Evolutionary conservation across 2,329 filamentous ascomycete genomes (phyloP).

Genomic region (Apiospora arundinis): DNA sequence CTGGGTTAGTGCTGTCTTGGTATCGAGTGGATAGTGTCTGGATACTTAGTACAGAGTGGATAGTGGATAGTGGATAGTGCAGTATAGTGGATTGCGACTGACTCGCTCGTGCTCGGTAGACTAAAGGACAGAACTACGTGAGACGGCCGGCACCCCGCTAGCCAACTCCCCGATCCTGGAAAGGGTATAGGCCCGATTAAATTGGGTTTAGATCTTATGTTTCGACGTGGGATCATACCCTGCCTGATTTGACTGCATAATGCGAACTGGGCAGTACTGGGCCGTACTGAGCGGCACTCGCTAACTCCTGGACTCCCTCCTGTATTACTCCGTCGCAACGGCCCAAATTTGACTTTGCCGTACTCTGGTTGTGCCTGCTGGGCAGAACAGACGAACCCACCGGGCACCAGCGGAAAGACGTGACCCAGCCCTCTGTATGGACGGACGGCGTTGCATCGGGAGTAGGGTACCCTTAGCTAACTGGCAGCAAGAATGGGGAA

Average conservation of each 20-base stretch:
- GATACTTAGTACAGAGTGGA: too few relatives aligned
- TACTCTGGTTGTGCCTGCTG: neutral
- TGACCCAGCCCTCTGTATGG: neutral
- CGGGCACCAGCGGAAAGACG: neutral
- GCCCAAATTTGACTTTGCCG: neutral
- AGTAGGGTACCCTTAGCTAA: neutral
- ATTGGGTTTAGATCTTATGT: neutral
- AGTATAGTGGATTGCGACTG: too few relatives aligned
- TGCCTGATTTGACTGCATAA: neutral
- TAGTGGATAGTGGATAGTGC: too few relatives aligned
- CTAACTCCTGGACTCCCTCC: too few relatives aligned
- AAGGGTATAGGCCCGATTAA: slow-evolving; percentile 1
- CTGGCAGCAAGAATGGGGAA: slow-evolving; percentile 12
- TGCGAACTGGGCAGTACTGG: neutral
- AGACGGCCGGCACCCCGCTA: slow-evolving; percentile 4
- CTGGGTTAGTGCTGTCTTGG: too few relatives aligned
- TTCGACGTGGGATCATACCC: neutral
- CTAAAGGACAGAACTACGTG: neutral
- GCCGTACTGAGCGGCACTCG: neutral
- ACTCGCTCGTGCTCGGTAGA: neutral
- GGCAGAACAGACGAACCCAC: neutral
- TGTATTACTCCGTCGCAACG: neutral
- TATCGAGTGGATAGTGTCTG: too few relatives aligned
- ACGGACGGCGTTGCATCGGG: neutral
- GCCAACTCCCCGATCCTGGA: neutral